Evolutionary conservation across 2,329 filamentous ascomycete genomes (phyloP), one percentile per base, ranked within the genome.

Genomic region (Arthrobotrys megalospora): DNA sequence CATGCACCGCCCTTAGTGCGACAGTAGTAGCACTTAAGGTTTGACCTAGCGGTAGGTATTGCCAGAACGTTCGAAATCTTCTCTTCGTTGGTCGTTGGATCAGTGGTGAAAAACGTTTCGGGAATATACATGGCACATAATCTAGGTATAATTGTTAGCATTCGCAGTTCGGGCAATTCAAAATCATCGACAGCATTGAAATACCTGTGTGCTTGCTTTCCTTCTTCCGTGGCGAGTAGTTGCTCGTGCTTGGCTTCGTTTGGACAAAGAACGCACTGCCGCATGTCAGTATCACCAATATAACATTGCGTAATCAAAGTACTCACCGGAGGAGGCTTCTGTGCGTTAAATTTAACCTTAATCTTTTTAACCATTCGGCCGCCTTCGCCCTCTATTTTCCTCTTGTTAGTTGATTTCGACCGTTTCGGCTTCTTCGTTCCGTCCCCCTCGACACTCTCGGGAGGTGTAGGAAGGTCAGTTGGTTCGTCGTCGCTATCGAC

Each of bases 21-120:
- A 83, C 96, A 99, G 85, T 93, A 97, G 79, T 97, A 90, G 84
- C 96, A 99, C 84, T 97, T 97, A 81, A 98, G 90, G 28, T 96
- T 94, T 81, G 97, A 86, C 19, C 95, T 92, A 70, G 92, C 93
- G 84, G 96, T 95, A 83, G 92, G 91, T 80, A 98, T 94, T 78
- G 90, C 89, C n/a, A 89, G 88, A 63, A 94, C 89, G 81, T 96
- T 95, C 80, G 89, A 92, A 24, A 97, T 89, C 8, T 90, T 88
- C 79, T 97, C 93, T 60, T 88, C 86, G 34, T 89, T 92, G 79
- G 87, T 86, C 28, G 92, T 89, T 28, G 75, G 52, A 10, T 91
- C 88, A 1, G 87, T 88, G 66, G 93, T 91, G 80, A 98, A 92
- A 83, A 90, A 96, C 0, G 95, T 97, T 85, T 98, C 96, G 0